Conservation (phyloP, 805 yeast genomes). For the Lipomyces starkeyi region DNA sequence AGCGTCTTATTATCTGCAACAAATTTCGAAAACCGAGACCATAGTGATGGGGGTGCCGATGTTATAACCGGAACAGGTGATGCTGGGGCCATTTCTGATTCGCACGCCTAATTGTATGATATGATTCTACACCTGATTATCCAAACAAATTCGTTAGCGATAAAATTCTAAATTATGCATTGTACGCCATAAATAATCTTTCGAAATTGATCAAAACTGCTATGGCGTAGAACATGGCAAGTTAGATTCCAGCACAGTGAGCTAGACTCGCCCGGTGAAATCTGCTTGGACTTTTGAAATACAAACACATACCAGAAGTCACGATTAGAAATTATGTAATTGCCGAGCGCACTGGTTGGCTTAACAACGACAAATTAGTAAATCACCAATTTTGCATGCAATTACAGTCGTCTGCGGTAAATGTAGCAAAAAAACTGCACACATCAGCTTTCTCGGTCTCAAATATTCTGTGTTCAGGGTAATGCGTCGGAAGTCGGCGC, state of each 20-base stretch:
- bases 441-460: not conserved
- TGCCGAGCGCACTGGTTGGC: not conserved
- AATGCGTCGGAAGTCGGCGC: not conserved
- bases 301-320: not conserved
- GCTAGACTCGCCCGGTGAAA: not conserved
- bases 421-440: not conserved
- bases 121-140: not conserved
- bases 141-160: not conserved
- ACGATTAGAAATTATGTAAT: not conserved
- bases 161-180: not conserved
- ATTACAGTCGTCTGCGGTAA: not conserved
- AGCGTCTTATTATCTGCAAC: conserved; percentile 37
- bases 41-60: conserved; percentile 31
- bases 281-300: not conserved
- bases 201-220: not conserved
- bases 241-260: not conserved
- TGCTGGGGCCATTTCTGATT: conserved; percentile 27
- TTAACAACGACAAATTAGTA: not conserved
- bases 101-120: not conserved
- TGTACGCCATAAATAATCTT: not conserved
- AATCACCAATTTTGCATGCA: not conserved
- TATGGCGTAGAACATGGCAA: not conserved
- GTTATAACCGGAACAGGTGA: conserved; percentile 13
- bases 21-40: conserved; percentile 34
- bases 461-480: not conserved